phyloP scores from a whole-genome alignment of 2,329 filamentous ascomycete species.

The Alternaria metachromatica region DNA sequence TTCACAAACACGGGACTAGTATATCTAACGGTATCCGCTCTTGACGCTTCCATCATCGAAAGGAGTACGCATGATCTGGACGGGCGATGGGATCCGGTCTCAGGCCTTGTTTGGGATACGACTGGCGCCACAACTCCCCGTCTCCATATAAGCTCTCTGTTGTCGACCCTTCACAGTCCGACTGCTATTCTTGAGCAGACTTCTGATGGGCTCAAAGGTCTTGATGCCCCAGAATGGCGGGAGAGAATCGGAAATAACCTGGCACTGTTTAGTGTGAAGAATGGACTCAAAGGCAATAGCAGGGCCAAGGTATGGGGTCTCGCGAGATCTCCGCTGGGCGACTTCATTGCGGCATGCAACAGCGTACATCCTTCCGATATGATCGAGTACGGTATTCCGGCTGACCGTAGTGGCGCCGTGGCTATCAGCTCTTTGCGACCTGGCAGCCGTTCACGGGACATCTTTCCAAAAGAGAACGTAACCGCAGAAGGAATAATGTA shows the following conservation, averaged over 20 bases:
- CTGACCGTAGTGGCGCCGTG: conserved; percentile 54
- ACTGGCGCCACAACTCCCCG: conserved; percentile 18
- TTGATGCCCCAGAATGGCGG: conserved; percentile 47
- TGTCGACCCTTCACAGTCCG: conserved; percentile 42
- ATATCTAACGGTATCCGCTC: conserved; percentile 30
- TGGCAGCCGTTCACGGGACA: conserved; percentile 22
- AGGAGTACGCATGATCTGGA: conserved; percentile 44
- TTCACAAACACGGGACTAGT: conserved; percentile 41
- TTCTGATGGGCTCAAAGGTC: conserved; percentile 8
- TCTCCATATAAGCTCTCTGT: conserved; percentile 48
- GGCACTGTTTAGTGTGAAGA: conserved; percentile 56
- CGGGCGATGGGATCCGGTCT: conserved; percentile 51
- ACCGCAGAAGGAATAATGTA: conserved; percentile 45
- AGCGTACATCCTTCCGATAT: conserved; percentile 64
- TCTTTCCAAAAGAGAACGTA: conserved; percentile 25
- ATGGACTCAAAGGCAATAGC: conserved; percentile 58
- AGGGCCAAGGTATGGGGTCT: conserved; percentile 63
- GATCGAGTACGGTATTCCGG: conserved; percentile 61
- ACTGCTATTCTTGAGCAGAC: conserved; percentile 41
- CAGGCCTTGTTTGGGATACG: conserved; percentile 45
- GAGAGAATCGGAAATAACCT: conserved; percentile 48
- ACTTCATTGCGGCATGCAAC: conserved; percentile 57
- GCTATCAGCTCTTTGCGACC: conserved; percentile 31
- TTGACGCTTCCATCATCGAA: conserved; percentile 30
- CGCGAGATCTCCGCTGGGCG: conserved; percentile 54